phyloP scores from a whole-genome alignment of 2,329 filamentous ascomycete species.

The Colletotrichum limetticola region DNA sequence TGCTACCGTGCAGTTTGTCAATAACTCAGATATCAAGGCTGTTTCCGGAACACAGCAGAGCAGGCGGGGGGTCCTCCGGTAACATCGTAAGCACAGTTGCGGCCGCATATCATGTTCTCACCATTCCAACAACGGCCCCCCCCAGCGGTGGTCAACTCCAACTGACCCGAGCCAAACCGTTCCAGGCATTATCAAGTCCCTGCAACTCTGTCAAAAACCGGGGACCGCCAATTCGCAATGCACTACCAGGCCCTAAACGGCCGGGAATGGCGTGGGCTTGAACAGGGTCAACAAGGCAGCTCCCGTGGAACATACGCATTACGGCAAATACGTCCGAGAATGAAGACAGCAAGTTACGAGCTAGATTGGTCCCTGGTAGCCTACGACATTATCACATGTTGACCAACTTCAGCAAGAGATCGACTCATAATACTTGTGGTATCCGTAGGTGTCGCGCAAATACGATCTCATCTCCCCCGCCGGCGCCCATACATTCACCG shows the following conservation, averaged over 20 bases:
- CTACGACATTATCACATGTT: constrained; percentile 9
- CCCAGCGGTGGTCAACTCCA: background rate
- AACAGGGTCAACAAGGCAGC: background rate
- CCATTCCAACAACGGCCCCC: background rate
- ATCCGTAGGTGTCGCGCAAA: constrained; percentile 1
- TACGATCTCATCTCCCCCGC: constrained; percentile 11
- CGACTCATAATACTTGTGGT: background rate
- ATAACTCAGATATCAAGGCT: background rate
- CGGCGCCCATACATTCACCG: constrained; percentile 21
- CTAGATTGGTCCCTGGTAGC: background rate
- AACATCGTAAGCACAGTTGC: background rate
- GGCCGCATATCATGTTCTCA: background rate
- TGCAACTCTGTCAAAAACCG: background rate
- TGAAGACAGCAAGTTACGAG: background rate
- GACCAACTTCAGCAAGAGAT: background rate
- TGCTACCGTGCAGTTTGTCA: background rate
- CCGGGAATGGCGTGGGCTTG: constrained; percentile 6
- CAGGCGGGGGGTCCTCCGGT: background rate
- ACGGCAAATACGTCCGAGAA: background rate
- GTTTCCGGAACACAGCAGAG: background rate
- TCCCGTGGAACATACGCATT: background rate
- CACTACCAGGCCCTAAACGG: background rate
- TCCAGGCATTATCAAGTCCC: background rate
- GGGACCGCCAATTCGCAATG: background rate
- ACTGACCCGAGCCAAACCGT: background rate